Conservation (phyloP, 306 rosid genomes). For the Quercus mongolica region DNA sequence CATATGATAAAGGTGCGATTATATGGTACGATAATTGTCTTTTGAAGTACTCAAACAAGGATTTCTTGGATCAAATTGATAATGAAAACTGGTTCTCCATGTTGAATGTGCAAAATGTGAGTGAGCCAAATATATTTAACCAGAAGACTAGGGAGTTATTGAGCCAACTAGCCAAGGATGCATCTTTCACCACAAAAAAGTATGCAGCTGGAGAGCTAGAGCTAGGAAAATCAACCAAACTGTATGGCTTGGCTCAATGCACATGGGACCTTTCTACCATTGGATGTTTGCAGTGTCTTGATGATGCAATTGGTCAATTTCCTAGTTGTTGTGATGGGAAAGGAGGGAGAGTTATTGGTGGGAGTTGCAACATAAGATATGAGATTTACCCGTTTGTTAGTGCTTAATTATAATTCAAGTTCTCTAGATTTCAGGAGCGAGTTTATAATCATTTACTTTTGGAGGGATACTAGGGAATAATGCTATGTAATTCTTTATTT, state of each 20-base stretch:
- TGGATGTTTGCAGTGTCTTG: not conserved
- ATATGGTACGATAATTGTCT: not conserved
- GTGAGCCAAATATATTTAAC: not conserved
- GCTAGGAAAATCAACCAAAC: not conserved
- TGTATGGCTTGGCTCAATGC: slow-evolving; percentile 3
- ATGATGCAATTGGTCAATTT: not conserved
- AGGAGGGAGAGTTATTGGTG: slow-evolving; percentile 1
- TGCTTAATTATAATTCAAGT: not conserved
- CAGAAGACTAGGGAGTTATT: not conserved
- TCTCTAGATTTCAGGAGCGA: too few species aligned
- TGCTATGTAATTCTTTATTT: too few species aligned
- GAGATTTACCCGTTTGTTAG: not conserved
- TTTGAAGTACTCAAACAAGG: not conserved
- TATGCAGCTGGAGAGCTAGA: not conserved
- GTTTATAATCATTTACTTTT: too few species aligned
- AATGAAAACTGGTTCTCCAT: not conserved
- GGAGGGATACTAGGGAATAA: too few species aligned
- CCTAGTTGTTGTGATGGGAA: not conserved
- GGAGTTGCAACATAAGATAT: not conserved
- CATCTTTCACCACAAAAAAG: not conserved
- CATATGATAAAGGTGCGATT: not conserved
- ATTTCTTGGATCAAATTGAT: not conserved
- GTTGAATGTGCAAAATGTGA: not conserved
- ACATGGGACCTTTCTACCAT: not conserved
- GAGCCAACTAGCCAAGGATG: not conserved